Conservation (phyloP, 2,329 filamentous ascomycete genomes). For the Penicillium verrucosum region DNA sequence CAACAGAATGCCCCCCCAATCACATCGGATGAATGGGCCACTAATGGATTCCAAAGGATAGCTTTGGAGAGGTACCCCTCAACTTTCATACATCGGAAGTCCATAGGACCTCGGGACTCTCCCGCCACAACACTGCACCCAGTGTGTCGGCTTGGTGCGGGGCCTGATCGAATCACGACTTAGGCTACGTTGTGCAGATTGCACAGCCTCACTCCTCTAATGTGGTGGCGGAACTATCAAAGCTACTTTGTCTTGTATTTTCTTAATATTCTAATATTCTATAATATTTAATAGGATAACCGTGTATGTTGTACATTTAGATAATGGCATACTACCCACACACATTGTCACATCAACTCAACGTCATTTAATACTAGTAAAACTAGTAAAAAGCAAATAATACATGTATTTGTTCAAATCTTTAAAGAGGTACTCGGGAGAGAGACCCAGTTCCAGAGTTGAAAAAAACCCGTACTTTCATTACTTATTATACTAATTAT, state of each 20-base stretch:
- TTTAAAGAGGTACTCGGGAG: conserved; percentile 2
- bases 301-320: too few relatives aligned
- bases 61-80: conserved; percentile 3
- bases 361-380: background rate
- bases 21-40: background rate
- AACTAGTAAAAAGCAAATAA: background rate
- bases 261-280: background rate
- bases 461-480: conserved; percentile 1
- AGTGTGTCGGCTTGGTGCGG: conserved; percentile 25
- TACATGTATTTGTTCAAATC: conserved; percentile 5
- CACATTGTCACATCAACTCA: conserved; percentile 8
- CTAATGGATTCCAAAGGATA: background rate
- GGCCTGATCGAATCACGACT: conserved; percentile 24
- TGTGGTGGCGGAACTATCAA: conserved; percentile 14
- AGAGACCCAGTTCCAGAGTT: conserved; percentile 28
- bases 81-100: background rate
- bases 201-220: conserved; percentile 31
- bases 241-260: conserved; percentile 2
- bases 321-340: too few relatives aligned
- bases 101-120: background rate
- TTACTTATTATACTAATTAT: conserved; percentile 1
- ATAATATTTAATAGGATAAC: background rate
- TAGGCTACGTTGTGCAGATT: conserved; percentile 9
- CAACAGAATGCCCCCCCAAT: background rate
- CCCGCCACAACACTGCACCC: conserved; percentile 24